Percentiles rank a stretch among this genome's conserved stretches.
Conservation (phyloP, 164 flowering plant species). For the Santalum album region DNA sequence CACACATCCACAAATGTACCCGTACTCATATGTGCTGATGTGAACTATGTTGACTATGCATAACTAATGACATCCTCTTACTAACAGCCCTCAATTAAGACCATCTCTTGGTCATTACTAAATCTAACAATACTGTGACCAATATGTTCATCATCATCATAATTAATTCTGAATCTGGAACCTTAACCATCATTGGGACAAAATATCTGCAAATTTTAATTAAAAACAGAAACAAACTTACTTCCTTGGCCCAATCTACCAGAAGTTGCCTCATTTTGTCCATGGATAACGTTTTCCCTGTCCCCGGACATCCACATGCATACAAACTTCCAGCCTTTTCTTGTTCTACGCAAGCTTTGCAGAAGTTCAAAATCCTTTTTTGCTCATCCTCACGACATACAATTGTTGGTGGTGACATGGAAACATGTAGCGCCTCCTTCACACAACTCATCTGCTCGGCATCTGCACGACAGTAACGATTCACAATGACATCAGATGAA, state of each 20-base stretch:
- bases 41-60: no score
- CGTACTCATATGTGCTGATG: no score
- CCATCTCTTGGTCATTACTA: no score
- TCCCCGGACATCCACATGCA: constrained; percentile 87
- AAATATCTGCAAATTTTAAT: no score
- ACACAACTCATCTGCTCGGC: constrained; percentile 45
- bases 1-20: no score
- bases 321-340: constrained; percentile 74
- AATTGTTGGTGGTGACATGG: constrained; percentile 40
- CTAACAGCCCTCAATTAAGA: no score
- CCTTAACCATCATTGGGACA: no score
- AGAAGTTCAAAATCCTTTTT: constrained; percentile 58
- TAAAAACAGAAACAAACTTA: constrained; percentile 8
- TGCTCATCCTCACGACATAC: constrained; percentile 60
- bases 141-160: no score
- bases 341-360: constrained; percentile 51
- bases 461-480: constrained; percentile 25
- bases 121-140: no score
- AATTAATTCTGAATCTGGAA: no score
- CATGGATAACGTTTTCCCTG: constrained; percentile 80
- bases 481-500: not conserved
- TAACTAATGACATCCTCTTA: no score
- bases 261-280: constrained; percentile 61
- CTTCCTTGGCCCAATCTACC: constrained; percentile 61
- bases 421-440: constrained; percentile 82